Conservation (phyloP, 2,329 filamentous ascomycete species). For the Trichoderma aggressivum region DNA sequence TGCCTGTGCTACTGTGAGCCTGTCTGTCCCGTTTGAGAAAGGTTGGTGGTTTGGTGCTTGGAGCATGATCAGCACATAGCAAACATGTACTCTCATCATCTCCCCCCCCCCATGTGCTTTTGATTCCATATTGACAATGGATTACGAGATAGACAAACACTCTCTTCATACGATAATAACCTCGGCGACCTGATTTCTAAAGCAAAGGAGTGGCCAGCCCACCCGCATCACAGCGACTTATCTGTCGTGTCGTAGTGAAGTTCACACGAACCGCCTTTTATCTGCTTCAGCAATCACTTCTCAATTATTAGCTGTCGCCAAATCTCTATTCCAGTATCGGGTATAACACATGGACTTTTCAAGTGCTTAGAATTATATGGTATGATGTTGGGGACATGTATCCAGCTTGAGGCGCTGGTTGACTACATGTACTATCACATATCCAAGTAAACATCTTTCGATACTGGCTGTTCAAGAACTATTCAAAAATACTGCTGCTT, state of each 20-base stretch:
- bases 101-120: background rate
- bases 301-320: background rate
- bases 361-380: background rate
- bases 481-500: no score
- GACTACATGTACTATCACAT: no score
- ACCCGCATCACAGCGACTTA: background rate
- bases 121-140: background rate
- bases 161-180: background rate
- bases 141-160: background rate
- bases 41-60: background rate
- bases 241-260: background rate
- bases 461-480: no score
- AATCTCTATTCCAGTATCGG: background rate
- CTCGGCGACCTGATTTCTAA: background rate
- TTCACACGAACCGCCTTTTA: background rate
- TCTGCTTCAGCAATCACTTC: background rate
- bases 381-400: no score
- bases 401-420: no score
- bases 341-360: background rate
- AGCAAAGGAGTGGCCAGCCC: background rate
- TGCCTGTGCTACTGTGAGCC: background rate
- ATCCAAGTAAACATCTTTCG: no score
- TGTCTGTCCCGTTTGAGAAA: background rate
- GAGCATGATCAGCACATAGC: background rate
- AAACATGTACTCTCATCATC: background rate